A percentile compares a stretch with the other conserved stretches of the same genome.
Conservation (phyloP, 2,329 filamentous ascomycete genomes). For the Colletotrichum plurivorum region DNA sequence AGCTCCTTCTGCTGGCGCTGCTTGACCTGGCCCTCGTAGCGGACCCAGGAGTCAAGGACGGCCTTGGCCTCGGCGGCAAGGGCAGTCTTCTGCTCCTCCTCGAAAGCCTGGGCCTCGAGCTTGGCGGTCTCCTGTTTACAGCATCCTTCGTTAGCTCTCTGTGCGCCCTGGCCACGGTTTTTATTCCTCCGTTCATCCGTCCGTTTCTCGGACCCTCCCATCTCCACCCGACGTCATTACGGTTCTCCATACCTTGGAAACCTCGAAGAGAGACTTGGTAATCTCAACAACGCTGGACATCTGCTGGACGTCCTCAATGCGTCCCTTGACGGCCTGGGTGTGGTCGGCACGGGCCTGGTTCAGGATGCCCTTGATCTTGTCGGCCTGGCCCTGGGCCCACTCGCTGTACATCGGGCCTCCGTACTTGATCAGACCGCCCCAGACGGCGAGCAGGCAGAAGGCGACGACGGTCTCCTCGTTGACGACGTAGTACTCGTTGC, state of each 20-base stretch:
- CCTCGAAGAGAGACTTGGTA: conserved; percentile 96
- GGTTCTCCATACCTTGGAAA: conserved; percentile 85
- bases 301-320: conserved; percentile 95
- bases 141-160: conserved; percentile 15
- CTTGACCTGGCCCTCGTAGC: conserved; percentile 99
- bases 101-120: conserved; percentile 95
- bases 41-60: conserved; percentile 98
- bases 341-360: conserved; percentile 95
- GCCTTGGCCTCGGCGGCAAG: conserved; percentile 93
- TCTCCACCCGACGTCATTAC: conserved; percentile 5
- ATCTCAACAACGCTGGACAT: conserved; percentile 94
- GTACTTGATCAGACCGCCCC: conserved; percentile 92
- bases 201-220: not conserved
- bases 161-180: not conserved
- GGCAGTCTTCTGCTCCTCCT: conserved; percentile 96
- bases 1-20: conserved; percentile 98
- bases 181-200: conserved; percentile 4
- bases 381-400: conserved; percentile 90
- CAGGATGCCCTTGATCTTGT: conserved; percentile 95
- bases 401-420: conserved; percentile 92
- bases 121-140: conserved; percentile 87
- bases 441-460: conserved; percentile 93
- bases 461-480: conserved; percentile 99
- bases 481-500: conserved; percentile 99
- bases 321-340: conserved; percentile 93